Evolutionary conservation across 1,139 yeast genomes (phyloP).

Genomic region (Scheffersomyces segobiensis): DNA sequence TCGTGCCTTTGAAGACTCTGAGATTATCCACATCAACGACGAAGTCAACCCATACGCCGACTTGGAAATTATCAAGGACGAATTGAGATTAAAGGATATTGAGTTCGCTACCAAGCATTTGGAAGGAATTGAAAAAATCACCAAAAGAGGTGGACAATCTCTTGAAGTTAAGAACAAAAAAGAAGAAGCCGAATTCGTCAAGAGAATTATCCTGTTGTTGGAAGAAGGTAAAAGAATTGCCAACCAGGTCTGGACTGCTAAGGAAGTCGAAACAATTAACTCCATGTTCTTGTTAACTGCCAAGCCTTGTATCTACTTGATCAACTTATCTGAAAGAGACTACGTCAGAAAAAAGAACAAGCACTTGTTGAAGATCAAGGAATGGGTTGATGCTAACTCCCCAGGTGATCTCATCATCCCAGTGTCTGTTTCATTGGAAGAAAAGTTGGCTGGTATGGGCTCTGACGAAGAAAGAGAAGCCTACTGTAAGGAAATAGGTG

Average conservation of each 20-base stretch:
- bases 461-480: constrained; percentile 89
- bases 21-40: constrained; percentile 96
- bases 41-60: constrained; percentile 97
- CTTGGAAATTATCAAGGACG: constrained; percentile 87
- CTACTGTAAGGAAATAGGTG: constrained; percentile 84
- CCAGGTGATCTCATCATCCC: constrained; percentile 97
- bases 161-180: constrained; percentile 92
- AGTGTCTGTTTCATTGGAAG: constrained; percentile 89
- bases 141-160: constrained; percentile 94
- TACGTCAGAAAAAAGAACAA: constrained; percentile 97
- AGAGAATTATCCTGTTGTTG: constrained; percentile 70
- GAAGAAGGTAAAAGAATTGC: constrained; percentile 90
- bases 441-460: constrained; percentile 85
- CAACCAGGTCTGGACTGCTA: constrained; percentile 83
- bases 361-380: constrained; percentile 85
- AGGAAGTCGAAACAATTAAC: constrained; percentile 90
- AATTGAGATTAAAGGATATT: constrained; percentile 93
- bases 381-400: constrained; percentile 93
- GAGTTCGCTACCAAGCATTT: constrained; percentile 91
- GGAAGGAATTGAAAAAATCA: constrained; percentile 82
- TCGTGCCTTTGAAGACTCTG: constrained; percentile 97
- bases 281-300: constrained; percentile 88
- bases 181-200: constrained; percentile 84
- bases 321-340: constrained; percentile 92
- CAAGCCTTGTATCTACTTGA: constrained; percentile 92